Evolutionary conservation across 2,329 filamentous ascomycete species (phyloP).

Genomic region (Mollisia scopiformis): DNA sequence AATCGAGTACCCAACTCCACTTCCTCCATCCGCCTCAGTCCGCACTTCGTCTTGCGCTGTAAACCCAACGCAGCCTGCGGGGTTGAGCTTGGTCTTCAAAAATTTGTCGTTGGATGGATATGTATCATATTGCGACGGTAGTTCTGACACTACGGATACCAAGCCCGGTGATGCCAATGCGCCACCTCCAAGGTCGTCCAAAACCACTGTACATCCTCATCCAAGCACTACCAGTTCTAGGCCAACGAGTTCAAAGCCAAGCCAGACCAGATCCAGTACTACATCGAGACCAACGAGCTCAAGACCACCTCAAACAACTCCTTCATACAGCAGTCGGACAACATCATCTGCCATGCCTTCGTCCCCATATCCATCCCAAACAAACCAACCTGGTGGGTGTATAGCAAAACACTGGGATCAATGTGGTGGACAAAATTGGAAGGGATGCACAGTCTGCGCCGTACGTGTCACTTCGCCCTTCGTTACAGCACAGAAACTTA

Average conservation of each 20-base stretch:
- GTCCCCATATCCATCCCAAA: not conserved
- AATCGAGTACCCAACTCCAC: slow-evolving; percentile 64
- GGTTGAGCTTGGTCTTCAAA: slow-evolving; percentile 19
- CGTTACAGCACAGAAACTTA: not conserved
- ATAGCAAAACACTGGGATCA: slow-evolving; percentile 22
- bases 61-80: too few species aligned
- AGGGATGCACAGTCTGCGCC: slow-evolving; percentile 23
- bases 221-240: not conserved
- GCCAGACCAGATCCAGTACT: not conserved
- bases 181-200: slow-evolving; percentile 1
- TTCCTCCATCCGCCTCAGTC: not conserved
- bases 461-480: slow-evolving; percentile 8
- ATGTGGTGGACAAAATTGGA: slow-evolving; percentile 25
- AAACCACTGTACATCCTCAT: not conserved
- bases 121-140: slow-evolving; percentile 23
- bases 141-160: slow-evolving; percentile 13
- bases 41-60: not conserved
- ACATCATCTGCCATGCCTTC: not conserved
- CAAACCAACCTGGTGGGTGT: slow-evolving; percentile 9
- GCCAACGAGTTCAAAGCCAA: not conserved
- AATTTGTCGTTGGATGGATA: slow-evolving; percentile 15
- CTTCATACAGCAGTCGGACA: not conserved
- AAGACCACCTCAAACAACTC: not conserved
- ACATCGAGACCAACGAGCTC: not conserved
- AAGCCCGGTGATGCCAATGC: slow-evolving; percentile 13